These are phyloP conservation scores for Paramecium biaurelia DNA, from an alignment of 73 alveolate genomes.

Conservation along the genomic window DNA sequence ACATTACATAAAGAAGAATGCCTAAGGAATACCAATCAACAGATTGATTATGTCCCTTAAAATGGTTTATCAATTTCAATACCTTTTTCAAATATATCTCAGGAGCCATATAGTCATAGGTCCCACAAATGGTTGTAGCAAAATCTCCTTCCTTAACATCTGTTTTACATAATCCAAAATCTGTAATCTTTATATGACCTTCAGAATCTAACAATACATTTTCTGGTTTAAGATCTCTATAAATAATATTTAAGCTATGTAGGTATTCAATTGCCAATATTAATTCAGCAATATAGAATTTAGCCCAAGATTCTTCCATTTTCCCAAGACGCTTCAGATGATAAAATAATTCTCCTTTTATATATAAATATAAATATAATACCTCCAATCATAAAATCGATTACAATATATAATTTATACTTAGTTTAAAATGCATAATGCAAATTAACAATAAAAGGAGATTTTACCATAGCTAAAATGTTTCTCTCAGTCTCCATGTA, in stretches of 20 bases:
- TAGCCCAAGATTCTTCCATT: conserved; percentile 81
- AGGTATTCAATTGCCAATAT: conserved; percentile 86
- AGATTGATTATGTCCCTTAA: conserved; percentile 65
- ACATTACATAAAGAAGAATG: conserved; percentile 77
- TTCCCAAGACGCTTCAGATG: conserved; percentile 80
- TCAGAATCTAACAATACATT: conserved; percentile 89
- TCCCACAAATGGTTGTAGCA: conserved; percentile 81
- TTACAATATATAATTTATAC: conserved; percentile 85
- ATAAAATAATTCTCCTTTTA: conserved; percentile 89
- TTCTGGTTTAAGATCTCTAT: conserved; percentile 97
- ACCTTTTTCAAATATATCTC: conserved; percentile 74
- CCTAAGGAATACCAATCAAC: conserved; percentile 84
- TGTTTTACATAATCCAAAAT: conserved; percentile 92
- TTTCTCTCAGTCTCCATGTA: conserved; percentile 75
- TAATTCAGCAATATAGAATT: conserved; percentile 92
- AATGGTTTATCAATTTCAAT: not conserved
- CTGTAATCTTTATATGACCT: conserved; percentile 97
- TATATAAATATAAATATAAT: not conserved
- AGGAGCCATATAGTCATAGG: conserved; percentile 88
- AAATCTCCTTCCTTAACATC: conserved; percentile 63
- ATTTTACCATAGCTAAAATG: conserved; percentile 76
- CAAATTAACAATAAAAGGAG: conserved; percentile 90
- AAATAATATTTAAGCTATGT: conserved; percentile 85
- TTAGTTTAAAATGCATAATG: conserved; percentile 93
- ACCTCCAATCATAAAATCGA: conserved; percentile 93